These are phyloP conservation scores for Barnettozyma salicaria DNA, from an alignment of 805 yeast genomes.

Conservation along the genomic window DNA sequence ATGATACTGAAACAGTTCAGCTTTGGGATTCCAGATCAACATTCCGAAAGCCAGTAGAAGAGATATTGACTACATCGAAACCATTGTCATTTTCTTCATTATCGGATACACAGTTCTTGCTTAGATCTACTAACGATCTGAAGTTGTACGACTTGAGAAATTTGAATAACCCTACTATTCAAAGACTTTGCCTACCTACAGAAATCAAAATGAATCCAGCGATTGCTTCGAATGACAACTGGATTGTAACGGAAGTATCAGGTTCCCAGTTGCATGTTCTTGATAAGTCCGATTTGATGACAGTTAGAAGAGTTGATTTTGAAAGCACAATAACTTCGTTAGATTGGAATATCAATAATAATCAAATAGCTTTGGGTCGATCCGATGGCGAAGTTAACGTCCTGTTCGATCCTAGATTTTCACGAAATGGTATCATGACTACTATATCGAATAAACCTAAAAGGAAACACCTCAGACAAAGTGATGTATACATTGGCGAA, in stretches of 20 bases:
- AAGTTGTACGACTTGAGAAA: slow-evolving; percentile 22
- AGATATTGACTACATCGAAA: neutral
- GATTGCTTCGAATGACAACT: slow-evolving; percentile 3
- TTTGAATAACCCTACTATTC: slow-evolving; percentile 15
- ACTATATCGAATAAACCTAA: slow-evolving; percentile 18
- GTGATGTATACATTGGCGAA: slow-evolving; percentile 5
- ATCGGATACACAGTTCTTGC: slow-evolving; percentile 1
- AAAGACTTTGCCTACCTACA: slow-evolving; percentile 11
- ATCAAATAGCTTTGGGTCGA: slow-evolving; percentile 24
- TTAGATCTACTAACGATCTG: slow-evolving; percentile 12
- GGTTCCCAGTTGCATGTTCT: slow-evolving; percentile 11
- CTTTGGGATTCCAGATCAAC: slow-evolving; percentile 15
- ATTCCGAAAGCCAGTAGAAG: slow-evolving; percentile 11
- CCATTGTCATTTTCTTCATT: neutral
- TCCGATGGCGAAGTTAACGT: slow-evolving; percentile 11
- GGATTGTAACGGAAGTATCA: slow-evolving; percentile 1
- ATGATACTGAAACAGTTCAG: slow-evolving; percentile 9
- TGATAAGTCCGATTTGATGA: slow-evolving; percentile 20
- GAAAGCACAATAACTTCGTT: slow-evolving; percentile 12
- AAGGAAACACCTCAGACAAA: slow-evolving; percentile 16
- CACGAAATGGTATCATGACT: slow-evolving; percentile 20
- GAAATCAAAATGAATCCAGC: slow-evolving; percentile 2
- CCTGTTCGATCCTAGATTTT: slow-evolving; percentile 18
- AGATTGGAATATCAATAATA: slow-evolving; percentile 19
- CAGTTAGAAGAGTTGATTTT: slow-evolving; percentile 8